Conservation (phyloP, 164 flowering plant genomes). For the Echeveria elegans region DNA sequence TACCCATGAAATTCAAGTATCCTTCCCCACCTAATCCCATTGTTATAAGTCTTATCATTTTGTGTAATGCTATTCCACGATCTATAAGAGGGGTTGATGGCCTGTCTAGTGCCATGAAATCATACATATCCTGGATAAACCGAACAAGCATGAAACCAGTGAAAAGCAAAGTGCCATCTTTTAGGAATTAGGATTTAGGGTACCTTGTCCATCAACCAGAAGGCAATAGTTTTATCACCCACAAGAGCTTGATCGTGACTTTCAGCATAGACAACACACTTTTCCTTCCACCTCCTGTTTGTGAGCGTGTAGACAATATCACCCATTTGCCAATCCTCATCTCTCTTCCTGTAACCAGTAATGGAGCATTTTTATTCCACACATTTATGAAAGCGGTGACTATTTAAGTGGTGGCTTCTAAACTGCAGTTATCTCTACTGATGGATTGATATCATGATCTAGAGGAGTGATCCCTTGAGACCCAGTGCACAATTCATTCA, state of each 20-base stretch:
- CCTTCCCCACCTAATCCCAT: constrained; percentile 99
- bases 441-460: too few species aligned
- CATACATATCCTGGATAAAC: constrained; percentile 89
- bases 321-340: constrained; percentile 94
- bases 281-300: constrained; percentile 94
- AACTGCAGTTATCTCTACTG: background rate
- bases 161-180: too few species aligned
- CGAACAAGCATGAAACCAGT: background rate
- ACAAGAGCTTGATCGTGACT: constrained; percentile 99
- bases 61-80: constrained; percentile 97
- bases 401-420: background rate
- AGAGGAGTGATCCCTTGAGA: too few species aligned
- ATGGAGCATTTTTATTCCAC: background rate
- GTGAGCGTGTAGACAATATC: constrained; percentile 83
- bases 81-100: constrained; percentile 83
- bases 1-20: constrained; percentile 97
- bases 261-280: constrained; percentile 93
- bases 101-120: constrained; percentile 90
- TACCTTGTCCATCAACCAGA: constrained; percentile 99
- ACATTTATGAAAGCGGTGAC: background rate
- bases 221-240: constrained; percentile 98
- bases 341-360: constrained; percentile 47
- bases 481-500: too few species aligned
- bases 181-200: too few species aligned
- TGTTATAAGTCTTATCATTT: constrained; percentile 96